Evolutionary conservation across 139 green algal species (phyloP), one percentile per base, ranked within the genome.

Genomic region (Trebouxia sp.): DNA sequence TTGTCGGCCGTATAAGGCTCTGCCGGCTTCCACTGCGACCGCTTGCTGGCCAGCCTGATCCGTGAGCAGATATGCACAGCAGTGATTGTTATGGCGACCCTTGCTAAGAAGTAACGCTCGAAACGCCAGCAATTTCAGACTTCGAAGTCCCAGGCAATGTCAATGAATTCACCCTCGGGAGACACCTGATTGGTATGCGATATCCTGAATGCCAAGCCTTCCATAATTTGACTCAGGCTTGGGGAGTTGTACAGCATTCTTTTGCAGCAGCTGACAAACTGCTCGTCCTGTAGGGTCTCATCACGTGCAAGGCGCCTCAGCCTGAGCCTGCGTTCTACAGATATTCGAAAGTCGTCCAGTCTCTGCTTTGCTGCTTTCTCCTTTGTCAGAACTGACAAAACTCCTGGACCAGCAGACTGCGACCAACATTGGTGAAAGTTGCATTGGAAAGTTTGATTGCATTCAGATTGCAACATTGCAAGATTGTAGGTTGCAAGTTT

Each of bases 111-210:
- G 47, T 26, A 2, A 14, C 20, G 47, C 47, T 53, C 20, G 14
- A 53, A 17, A 5, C 15, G 15, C 47, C 47, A 26, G 14, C 15
- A 53, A 26, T 30, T 32, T 82, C 70, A 85, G 28, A 87, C 24
- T 51, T 83, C 66, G 82, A 87, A 93, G 72, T 90, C 83, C 76
- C 86, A 89, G 1, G 89, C 87, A 76, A 94, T 87, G 56, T 91
- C 83, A 35, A 94, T 87, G n/a, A 56, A 76, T 7, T 42, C 28
- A 30, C 83, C 78, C 51, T 88, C 90, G 0, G 85, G 76, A 0
- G 69, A 56, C 11, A 92, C 48, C 0, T 69, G 69, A 65, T 91
- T 93, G 12, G 81, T 65, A 37, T 90, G 83, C 0, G 53, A 86
- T 24, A 94, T 80, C 4, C 85, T 75, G 47, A 94, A 42, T 3